Evolutionary conservation across 2,329 filamentous ascomycete genomes (phyloP).

Genomic region (Tricladium varicosporioides): DNA sequence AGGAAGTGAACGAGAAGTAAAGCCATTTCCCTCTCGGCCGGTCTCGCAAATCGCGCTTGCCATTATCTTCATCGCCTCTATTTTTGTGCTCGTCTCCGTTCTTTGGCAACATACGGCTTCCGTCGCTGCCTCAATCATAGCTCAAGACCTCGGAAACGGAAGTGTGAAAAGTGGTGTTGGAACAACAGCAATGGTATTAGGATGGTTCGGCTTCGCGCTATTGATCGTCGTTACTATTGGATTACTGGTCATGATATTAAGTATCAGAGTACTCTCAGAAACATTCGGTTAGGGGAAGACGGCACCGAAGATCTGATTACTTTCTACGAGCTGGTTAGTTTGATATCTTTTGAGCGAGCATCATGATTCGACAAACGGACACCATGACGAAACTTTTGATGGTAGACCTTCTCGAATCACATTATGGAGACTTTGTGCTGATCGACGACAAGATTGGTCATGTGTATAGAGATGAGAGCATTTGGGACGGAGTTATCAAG

Average conservation of each 20-base stretch:
- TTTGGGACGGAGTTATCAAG: slow-evolving; percentile 26
- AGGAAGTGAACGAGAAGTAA: slow-evolving; percentile 85
- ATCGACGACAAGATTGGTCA: slow-evolving; percentile 5
- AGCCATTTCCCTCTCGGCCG: slow-evolving; percentile 87
- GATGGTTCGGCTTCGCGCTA: slow-evolving; percentile 94
- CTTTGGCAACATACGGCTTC: slow-evolving; percentile 95
- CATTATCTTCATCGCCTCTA: slow-evolving; percentile 78
- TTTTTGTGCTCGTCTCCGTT: slow-evolving; percentile 71
- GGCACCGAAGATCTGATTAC: background rate
- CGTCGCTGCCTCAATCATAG: slow-evolving; percentile 89
- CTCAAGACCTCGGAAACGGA: slow-evolving; percentile 89
- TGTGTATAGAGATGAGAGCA: slow-evolving; percentile 23
- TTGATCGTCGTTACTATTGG: slow-evolving; percentile 96
- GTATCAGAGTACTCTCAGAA: slow-evolving; percentile 75
- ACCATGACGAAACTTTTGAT: slow-evolving; percentile 5
- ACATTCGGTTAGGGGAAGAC: slow-evolving; percentile 28
- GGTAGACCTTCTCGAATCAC: background rate
- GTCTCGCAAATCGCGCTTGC: slow-evolving; percentile 92
- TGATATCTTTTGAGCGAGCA: slow-evolving; percentile 28
- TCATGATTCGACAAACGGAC: slow-evolving; percentile 18
- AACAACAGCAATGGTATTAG: slow-evolving; percentile 93
- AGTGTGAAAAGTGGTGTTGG: slow-evolving; percentile 84
- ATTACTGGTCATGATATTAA: slow-evolving; percentile 92
- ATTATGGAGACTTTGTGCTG: background rate
- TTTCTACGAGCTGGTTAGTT: slow-evolving; percentile 4